phyloP scores from a whole-genome alignment of 805 yeast genomes.

The Sugiyamaella americana region DNA sequence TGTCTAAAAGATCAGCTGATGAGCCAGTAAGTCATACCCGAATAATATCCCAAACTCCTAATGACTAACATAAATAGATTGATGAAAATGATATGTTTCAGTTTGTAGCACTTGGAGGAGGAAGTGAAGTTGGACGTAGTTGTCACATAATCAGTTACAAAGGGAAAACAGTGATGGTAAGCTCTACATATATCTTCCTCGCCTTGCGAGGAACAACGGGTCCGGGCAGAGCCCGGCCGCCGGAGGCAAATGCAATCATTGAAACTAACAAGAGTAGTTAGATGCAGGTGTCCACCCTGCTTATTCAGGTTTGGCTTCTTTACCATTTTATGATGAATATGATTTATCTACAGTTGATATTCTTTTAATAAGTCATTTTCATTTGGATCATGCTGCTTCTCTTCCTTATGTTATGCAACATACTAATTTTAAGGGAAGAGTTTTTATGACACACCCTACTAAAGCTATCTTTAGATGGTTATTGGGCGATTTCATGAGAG shows the following conservation, averaged over 20 bases:
- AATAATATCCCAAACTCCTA: not conserved
- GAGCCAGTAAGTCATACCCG: constrained; percentile 3
- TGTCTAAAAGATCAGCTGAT: constrained; percentile 24
- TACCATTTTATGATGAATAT: constrained; percentile 94
- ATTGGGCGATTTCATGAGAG: constrained; percentile 87
- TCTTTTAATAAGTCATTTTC: constrained; percentile 87
- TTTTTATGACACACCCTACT: constrained; percentile 98
- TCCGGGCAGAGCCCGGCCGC: not conserved
- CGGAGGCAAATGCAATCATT: not conserved
- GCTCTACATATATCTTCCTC: too few species aligned
- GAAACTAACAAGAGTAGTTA: constrained; percentile 30
- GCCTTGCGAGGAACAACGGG: not conserved
- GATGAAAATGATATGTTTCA: constrained; percentile 38
- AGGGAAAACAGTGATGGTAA: constrained; percentile 82
- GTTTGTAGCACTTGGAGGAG: constrained; percentile 94
- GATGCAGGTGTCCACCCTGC: constrained; percentile 99
- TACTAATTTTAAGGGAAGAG: constrained; percentile 89
- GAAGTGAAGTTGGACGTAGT: constrained; percentile 95
- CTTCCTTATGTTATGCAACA: constrained; percentile 97
- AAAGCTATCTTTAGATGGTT: constrained; percentile 97
- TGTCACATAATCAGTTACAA: constrained; percentile 89
- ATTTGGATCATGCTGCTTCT: constrained; percentile 96
- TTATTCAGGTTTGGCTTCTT: constrained; percentile 75
- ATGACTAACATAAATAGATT: not conserved
- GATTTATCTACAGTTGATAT: constrained; percentile 85